Conservation (phyloP, 306 rosid genomes). For the Albizia julibrissin region DNA sequence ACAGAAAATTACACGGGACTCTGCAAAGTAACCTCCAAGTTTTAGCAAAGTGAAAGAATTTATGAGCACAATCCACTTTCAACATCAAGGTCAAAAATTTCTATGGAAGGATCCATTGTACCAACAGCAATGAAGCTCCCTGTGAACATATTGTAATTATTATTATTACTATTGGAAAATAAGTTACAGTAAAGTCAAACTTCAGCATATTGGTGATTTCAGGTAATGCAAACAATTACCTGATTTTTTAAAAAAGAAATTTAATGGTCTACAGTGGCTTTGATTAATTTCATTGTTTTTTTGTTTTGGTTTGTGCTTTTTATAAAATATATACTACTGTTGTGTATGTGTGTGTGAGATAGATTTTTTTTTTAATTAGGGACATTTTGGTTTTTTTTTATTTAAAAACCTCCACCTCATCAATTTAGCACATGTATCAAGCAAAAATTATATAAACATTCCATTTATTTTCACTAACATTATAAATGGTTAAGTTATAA, state of each 20-base stretch:
- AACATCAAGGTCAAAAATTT: conserved; percentile 96
- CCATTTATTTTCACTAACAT: neutral
- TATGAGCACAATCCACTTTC: conserved; percentile 49
- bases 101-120: conserved; percentile 85
- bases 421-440: neutral
- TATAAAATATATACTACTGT: too few species aligned
- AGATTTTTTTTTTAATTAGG: too few species aligned
- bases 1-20: conserved; percentile 18
- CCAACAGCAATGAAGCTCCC: conserved; percentile 91
- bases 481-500: too few species aligned
- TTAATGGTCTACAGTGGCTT: neutral
- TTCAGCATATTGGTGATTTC: conserved; percentile 2
- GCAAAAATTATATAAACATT: neutral
- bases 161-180: neutral
- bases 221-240: neutral
- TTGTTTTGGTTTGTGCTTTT: neutral
- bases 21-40: neutral
- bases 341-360: too few species aligned
- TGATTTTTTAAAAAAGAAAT: neutral
- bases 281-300: neutral
- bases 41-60: neutral
- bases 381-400: too few species aligned
- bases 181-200: neutral
- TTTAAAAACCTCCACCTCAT: neutral
- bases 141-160: conserved; percentile 39